Percentiles rank a stretch among this genome's conserved stretches.
Conservation (phyloP, 2,329 filamentous ascomycete genomes). For the Chaetomiaceae sp. region DNA sequence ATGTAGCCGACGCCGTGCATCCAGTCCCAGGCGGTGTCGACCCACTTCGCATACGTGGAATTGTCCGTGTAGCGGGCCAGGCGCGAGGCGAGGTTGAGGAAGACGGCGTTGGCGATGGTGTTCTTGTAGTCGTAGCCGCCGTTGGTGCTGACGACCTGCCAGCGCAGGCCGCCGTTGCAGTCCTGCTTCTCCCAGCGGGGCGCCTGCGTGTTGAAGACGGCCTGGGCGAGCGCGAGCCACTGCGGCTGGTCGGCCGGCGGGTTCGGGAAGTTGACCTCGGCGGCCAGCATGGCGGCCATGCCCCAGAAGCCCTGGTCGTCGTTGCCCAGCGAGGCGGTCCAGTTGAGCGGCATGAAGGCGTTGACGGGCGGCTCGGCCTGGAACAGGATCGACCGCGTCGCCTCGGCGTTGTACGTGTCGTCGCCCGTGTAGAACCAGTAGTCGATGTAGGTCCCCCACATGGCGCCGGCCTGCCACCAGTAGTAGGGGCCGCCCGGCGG, state of each 20-base stretch:
- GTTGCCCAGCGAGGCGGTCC: constrained; percentile 40
- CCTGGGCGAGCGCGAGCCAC: constrained; percentile 52
- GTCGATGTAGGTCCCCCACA: constrained; percentile 60
- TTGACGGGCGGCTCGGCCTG: constrained; percentile 28
- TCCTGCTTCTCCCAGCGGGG: constrained; percentile 55
- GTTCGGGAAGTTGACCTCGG: constrained; percentile 52
- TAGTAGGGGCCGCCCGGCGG: constrained; percentile 49
- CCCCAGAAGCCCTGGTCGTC: constrained; percentile 67
- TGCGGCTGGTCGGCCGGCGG: constrained; percentile 45
- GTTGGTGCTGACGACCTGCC: constrained; percentile 61
- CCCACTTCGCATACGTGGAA: constrained; percentile 49
- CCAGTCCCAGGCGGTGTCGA: constrained; percentile 50
- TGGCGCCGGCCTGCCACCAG: constrained; percentile 63
- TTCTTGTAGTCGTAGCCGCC: constrained; percentile 60
- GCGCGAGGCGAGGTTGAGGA: constrained; percentile 46
- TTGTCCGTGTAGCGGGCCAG: constrained; percentile 55
- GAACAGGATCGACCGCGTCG: constrained; percentile 25
- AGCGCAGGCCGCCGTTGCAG: constrained; percentile 53
- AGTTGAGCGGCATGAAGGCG: constrained; percentile 30
- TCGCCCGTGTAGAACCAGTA: constrained; percentile 63
- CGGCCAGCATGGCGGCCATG: constrained; percentile 51
- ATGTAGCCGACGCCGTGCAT: constrained; percentile 41
- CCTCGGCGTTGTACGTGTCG: constrained; percentile 49
- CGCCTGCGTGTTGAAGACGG: constrained; percentile 54
- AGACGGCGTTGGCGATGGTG: constrained; percentile 38